Evolutionary conservation across 768 basidiomycete species (phyloP), one percentile per base, ranked within the genome.

Genomic region (Crassisporium funariophilum): DNA sequence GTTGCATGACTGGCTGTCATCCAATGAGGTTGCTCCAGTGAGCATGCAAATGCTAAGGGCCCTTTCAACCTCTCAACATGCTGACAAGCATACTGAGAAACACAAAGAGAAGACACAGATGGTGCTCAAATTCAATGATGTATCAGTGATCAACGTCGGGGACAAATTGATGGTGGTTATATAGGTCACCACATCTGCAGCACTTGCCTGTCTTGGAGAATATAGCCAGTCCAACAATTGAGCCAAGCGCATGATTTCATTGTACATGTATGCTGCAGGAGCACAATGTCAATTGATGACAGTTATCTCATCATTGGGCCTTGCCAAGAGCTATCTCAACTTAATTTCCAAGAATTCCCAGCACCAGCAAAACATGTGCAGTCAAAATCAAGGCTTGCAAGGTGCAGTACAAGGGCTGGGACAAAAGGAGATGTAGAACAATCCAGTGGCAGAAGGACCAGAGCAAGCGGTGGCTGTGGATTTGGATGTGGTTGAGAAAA

Each of bases 221-320:
- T 65, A 58, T 23, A 70, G 67, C 40, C 61, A 65, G 19, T 42
- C 43, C 1, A 72, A 72, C 44, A 70, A 63, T 52, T 49, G 53
- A n/a, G 36, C 50, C 1, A 59, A 58, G 20, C 51, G 59, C 1
- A 54, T 66, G 9, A 44, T 68, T 20, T 56, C 55, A 1, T 46
- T 71, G 1, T 72, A 67, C 36, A 43, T 67, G 0, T 70, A 68
- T 47, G 63, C 65, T 1, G 51, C 53, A 2, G 70, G 70, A 1
- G 59, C 66, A 1, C 63, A 65, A 22, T 55, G 65, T 0, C 70
- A 71, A 40, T 46, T 56, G 0, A 64, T 71, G 6, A 38, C 55
- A 5, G 58, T 70, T 10, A 27, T 70, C 2, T 60, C 63, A 3
- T 52, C 58, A 17, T 31, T 69, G 2, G 68, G 69, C 0, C 20